These are phyloP conservation scores for Drechslerella stenobrocha DNA, from an alignment of 2,329 filamentous ascomycete genomes.

Conservation along the genomic window DNA sequence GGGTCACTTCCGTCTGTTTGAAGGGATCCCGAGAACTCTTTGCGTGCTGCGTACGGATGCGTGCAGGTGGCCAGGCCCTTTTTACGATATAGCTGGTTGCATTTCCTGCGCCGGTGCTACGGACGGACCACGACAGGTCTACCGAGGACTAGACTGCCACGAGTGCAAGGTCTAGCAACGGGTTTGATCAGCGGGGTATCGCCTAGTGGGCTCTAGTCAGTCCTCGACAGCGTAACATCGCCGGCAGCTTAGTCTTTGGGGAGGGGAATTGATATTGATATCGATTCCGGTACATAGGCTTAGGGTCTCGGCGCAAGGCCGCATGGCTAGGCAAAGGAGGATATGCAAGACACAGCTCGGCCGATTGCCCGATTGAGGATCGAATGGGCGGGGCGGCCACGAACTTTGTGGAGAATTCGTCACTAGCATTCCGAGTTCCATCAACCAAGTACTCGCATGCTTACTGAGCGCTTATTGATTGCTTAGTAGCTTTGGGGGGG, in stretches of 20 bases:
- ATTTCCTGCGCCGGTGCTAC: no score
- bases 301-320: neutral
- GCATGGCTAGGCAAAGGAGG: neutral
- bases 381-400: neutral
- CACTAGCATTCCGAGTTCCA: neutral
- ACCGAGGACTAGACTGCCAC: no score
- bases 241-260: conserved; percentile 33
- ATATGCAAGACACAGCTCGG: neutral
- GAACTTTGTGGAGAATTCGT: no score
- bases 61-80: no score
- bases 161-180: no score
- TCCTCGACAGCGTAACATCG: conserved; percentile 14
- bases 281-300: neutral
- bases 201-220: conserved; percentile 8
- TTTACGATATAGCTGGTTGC: no score
- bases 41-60: no score
- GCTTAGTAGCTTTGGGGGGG: neutral
- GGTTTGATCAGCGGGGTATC: conserved; percentile 21
- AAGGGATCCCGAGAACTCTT: no score
- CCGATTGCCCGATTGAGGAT: conserved; percentile 1
- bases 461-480: conserved; percentile 13
- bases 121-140: no score
- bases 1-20: no score
- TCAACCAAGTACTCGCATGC: neutral
- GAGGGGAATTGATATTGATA: no score